Conservation (phyloP, 768 basidiomycete species). For the Naganishia friedmannii region DNA sequence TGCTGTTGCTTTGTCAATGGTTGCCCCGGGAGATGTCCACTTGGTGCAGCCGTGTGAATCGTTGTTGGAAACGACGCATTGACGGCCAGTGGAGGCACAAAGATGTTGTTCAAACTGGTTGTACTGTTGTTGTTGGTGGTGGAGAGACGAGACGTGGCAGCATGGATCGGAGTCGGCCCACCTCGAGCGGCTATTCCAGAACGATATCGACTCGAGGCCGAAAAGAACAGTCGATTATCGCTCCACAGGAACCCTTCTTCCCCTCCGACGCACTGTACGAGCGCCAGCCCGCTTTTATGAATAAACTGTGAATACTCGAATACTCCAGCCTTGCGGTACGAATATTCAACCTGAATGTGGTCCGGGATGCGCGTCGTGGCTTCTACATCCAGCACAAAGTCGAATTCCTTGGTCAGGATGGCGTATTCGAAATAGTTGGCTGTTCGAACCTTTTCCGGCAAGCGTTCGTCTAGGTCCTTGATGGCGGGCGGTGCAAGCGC, state of each 20-base stretch:
- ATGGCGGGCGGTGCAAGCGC: slow-evolving; percentile 68
- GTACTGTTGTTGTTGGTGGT: slow-evolving; percentile 50
- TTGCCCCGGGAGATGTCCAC: slow-evolving; percentile 8
- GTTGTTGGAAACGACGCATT: slow-evolving; percentile 34
- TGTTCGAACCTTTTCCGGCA: slow-evolving; percentile 63
- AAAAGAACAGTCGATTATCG: slow-evolving; percentile 67
- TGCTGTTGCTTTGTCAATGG: slow-evolving; percentile 57
- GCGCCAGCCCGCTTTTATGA: slow-evolving; percentile 81
- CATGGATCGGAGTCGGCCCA: slow-evolving; percentile 56
- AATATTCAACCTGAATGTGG: slow-evolving; percentile 79
- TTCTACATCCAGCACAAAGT: slow-evolving; percentile 72
- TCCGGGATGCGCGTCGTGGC: slow-evolving; percentile 72
- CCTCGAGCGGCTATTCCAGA: slow-evolving; percentile 10
- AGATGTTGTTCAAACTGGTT: slow-evolving; percentile 8
- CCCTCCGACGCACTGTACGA: slow-evolving; percentile 81
- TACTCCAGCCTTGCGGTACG: slow-evolving; percentile 69
- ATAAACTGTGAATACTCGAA: slow-evolving; percentile 87
- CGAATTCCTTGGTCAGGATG: slow-evolving; percentile 66
- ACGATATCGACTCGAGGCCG: slow-evolving; percentile 47
- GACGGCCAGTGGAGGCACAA: slow-evolving; percentile 23
- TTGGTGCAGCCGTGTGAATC: slow-evolving; percentile 55
- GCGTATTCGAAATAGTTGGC: slow-evolving; percentile 75
- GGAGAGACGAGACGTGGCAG: slow-evolving; percentile 34
- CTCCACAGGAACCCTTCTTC: slow-evolving; percentile 79
- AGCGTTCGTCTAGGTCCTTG: slow-evolving; percentile 64